Conservation (phyloP, 2,329 filamentous ascomycete species). For the Colletotrichum lini region DNA sequence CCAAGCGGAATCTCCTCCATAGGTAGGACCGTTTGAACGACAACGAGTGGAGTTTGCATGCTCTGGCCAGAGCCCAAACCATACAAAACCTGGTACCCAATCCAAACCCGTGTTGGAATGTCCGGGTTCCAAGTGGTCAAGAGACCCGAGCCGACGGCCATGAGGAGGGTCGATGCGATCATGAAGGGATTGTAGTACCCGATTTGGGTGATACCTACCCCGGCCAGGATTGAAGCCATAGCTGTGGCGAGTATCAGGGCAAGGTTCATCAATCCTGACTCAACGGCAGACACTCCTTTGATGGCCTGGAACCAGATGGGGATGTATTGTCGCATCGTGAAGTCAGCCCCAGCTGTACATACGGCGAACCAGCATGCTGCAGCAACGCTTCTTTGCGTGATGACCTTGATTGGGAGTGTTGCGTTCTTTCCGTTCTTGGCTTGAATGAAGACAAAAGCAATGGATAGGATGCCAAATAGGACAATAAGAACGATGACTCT, state of each 20-base stretch:
- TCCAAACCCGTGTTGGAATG: conserved; percentile 33
- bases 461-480: conserved; percentile 49
- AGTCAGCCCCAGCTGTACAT: conserved; percentile 37
- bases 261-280: conserved; percentile 52
- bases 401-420: conserved; percentile 54
- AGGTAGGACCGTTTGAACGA: conserved; percentile 45
- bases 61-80: conserved; percentile 47
- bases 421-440: conserved; percentile 50
- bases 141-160: conserved; percentile 46
- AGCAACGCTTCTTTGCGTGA: conserved; percentile 52
- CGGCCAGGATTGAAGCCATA: conserved; percentile 46
- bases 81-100: conserved; percentile 46
- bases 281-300: conserved; percentile 49
- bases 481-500: conserved; percentile 53
- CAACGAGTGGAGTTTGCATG: conserved; percentile 46
- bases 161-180: conserved; percentile 49
- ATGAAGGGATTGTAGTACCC: conserved; percentile 56
- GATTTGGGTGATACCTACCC: conserved; percentile 47
- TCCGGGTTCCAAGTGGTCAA: conserved; percentile 20
- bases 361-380: conserved; percentile 46
- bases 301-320: conserved; percentile 54
- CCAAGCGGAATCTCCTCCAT: conserved; percentile 30
- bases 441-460: conserved; percentile 51
- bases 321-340: conserved; percentile 50
- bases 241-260: conserved; percentile 50